Evolutionary conservation across 768 basidiomycete species (phyloP), one percentile per base, ranked within the genome.

Genomic region (Podaxis sp.): DNA sequence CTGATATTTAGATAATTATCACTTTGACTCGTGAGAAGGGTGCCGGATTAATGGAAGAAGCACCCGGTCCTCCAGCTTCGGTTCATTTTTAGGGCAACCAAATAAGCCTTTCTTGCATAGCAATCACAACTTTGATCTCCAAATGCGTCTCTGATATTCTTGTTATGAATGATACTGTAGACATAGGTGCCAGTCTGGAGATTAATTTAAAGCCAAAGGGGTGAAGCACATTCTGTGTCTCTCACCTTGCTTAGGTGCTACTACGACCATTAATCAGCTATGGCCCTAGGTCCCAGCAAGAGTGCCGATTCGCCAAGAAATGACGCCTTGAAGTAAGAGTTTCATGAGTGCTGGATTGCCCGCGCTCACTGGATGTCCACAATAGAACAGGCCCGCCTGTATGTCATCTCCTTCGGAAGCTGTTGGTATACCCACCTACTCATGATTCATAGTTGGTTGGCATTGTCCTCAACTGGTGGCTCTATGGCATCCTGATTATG

Each of bases 401-500:
- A 50, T 4, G 49, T 50, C 11, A 24, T 24, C 19, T 12, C 24
- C 8, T 46, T 12, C 22, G 49, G 24, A 24, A 50, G 0, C 9
- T 24, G 49, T 24, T 15, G 4, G 0, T 27, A 13, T 27, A 6
- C 24, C 13, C 19, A 50, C 19, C 9, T 49, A 17, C 15, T 7
- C 25, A 24, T 11, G 49, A 9, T 6, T 19, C 2, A 4, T 43
- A 41, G 29, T 8, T 52, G 11, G 60, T 61, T 8, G 54, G 53
- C 22, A 55, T 61, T 47, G 8, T 55, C 19, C 60, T 61, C 11
- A 61, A 55, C 27, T 61, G 60, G 60, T 61, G 60, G 60, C 54
- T 61, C n/a, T 61, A 36, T 38, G 60, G 60, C 15, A 61, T 61
- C 22, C 43, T 61, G 8, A 9, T 61, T 29, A 61, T 61, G 60